A percentile compares a stretch with the other conserved stretches of the same genome.
Evolutionary conservation across 257 asterid genomes (phyloP).

Genomic region (Ehretia macrophylla): DNA sequence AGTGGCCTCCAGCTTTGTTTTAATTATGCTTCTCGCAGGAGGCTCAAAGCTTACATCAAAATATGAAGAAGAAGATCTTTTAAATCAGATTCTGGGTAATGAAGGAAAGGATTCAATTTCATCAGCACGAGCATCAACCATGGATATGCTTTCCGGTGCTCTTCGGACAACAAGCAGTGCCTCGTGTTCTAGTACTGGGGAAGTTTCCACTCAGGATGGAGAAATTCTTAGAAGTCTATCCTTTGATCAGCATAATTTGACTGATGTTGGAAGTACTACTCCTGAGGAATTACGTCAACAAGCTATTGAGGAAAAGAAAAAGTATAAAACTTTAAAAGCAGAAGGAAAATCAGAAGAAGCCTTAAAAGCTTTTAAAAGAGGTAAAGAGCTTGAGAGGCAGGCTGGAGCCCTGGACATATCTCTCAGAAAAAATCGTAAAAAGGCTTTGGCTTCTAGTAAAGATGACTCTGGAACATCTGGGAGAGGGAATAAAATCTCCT

Average conservation of each 20-base stretch:
- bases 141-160: slow-evolving; percentile 24
- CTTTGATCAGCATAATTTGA: slow-evolving; percentile 25
- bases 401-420: slow-evolving; percentile 79
- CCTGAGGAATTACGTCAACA: slow-evolving; percentile 89
- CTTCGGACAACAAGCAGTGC: slow-evolving; percentile 29
- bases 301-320: slow-evolving; percentile 72
- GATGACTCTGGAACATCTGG: slow-evolving; percentile 37
- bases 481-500: slow-evolving; percentile 31
- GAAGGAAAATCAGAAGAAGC: slow-evolving; percentile 97
- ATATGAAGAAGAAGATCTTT: slow-evolving; percentile 42
- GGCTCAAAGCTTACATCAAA: slow-evolving; percentile 51
- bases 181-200: slow-evolving; percentile 46
- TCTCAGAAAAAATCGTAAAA: slow-evolving; percentile 71
- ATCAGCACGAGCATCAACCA: slow-evolving; percentile 16
- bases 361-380: slow-evolving; percentile 71
- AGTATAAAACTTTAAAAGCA: slow-evolving; percentile 63
- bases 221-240: slow-evolving; percentile 29
- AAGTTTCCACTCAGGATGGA: slow-evolving; percentile 27
- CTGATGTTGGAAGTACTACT: slow-evolving; percentile 36
- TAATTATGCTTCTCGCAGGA: slow-evolving; percentile 37
- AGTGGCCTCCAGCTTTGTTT: too few relatives aligned
- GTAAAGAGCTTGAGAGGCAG: slow-evolving; percentile 93
- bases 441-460: slow-evolving; percentile 38
- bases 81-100: slow-evolving; percentile 28
- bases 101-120: slow-evolving; percentile 26